Evolutionary conservation across 1,139 yeast genomes (phyloP), one percentile per base, ranked within the genome.

Genomic region (Candida neerlandica): DNA sequence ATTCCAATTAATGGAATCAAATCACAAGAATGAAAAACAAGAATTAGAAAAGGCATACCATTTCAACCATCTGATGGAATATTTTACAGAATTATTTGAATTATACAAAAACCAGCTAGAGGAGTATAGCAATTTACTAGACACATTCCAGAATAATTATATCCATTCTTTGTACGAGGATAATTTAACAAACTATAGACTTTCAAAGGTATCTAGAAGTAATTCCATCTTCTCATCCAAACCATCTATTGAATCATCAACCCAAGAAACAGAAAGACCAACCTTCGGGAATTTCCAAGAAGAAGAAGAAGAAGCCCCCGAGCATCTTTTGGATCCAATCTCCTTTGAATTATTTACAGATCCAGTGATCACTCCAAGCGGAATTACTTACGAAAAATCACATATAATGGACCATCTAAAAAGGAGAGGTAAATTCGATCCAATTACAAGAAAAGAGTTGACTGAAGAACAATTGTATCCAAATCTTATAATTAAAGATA

Each of bases 281-380:
- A 42, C 44, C 2, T 34, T 50, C 5, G 62, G 58, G 4, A 73
- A 73, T 16, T 2, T n/a, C 14, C 2, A 14, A n/a, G 41, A 37
- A 6, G 29, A 21, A 12, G 41, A 37, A 6, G 29, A 21, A 12
- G 40, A 37, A 1, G 71, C 73, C 0, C 82, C 82, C 0, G 81
- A 75, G 32, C 66, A 65, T 47, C 59, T 76, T 16, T 51, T 75
- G 15, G 82, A 78, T 52, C 83, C 83, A 5, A 75, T 78, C 26
- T 72, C 81, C 1, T 76, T 73, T 58, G 70, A 71, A 43, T 52
- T 78, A 35, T 77, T 77, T 56, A 58, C 57, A 34, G 76, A 78
- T 42, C 83, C 83, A 0, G 83, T 78, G 5, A 62, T 78, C n/a
- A 67, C 79, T 12, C 80, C 79, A 11, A 70, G 78, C 21, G 83